Base-by-base conservation (phyloP, 2,329 filamentous ascomycete species). In the Fusarium sp. region DNA sequence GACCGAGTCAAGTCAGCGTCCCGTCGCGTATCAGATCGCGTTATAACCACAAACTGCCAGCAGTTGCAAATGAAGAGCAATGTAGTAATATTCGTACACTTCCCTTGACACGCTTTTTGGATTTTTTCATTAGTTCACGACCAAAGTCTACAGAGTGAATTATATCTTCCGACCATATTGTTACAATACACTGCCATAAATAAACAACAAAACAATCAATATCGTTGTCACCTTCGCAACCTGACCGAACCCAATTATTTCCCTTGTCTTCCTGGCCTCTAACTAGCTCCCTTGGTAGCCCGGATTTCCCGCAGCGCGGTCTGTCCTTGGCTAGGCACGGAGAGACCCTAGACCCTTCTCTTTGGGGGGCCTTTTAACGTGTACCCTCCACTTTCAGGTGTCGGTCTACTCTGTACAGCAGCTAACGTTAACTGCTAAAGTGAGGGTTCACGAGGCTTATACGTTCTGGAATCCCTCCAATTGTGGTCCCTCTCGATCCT, bases 21-120 rank as follows among this genome's bases (percentile, higher is more conserved):
- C 56, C 66, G 66, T 69, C 66, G 61, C 66, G 66, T 68, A 67
- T 45, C 35, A 67, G 62, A 70, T 56, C 67, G 67, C 67, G 67
- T 62, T 40, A 13, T 50, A 48, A 56, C 40, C 43, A 62, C 45
- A 50, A 70, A 56, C 43, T 44, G 47, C n/a, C 53, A 32, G 66
- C 44, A 52, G 44, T 22, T 56, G 54, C 19, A 28, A 64, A 24
- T 55, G 10, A 37, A 28, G 14, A 56, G 40, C 24, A 59, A 24
- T 41, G 30, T 40, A 49, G 47, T 28, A 41, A 17, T 28, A 41
- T 44, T 39, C 15, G 44, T 41, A 30, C 17, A 37, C 49, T 46
- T 37, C 24, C 30, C 26, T 53, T 6, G 24, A 11, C 28, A 45
- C 33, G 19, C 32, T n/a, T 26, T 56, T 37, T 48, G 19, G 19